Conservation (phyloP, 192 early-diverging fungal species). For the Coemansia pectinata region DNA sequence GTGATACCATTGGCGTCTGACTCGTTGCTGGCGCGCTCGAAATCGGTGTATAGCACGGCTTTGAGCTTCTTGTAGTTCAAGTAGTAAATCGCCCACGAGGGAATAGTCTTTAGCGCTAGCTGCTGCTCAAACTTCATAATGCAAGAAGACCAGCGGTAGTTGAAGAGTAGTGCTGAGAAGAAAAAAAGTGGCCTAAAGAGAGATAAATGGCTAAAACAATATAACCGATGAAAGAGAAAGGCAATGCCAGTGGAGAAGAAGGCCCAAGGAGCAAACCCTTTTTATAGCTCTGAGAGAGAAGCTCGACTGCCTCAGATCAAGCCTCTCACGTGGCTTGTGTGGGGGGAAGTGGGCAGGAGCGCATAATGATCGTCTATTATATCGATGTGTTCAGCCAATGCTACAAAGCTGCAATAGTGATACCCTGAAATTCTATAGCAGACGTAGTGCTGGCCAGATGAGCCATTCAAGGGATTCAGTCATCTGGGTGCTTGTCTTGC, state of each 20-base stretch:
- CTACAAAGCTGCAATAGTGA: background rate
- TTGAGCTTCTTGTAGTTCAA: slow-evolving; percentile 59
- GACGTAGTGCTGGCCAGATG: background rate
- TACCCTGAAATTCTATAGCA: background rate
- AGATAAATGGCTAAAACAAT: background rate
- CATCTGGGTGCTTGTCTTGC: background rate
- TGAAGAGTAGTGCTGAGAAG: background rate
- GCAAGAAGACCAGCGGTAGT: background rate
- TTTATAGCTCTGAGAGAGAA: background rate
- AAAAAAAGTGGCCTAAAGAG: background rate
- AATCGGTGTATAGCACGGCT: slow-evolving; percentile 39
- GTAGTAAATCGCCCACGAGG: slow-evolving; percentile 57
- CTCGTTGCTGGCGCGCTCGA: background rate
- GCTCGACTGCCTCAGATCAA: background rate
- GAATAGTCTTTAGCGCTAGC: slow-evolving; percentile 55
- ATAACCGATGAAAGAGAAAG: background rate
- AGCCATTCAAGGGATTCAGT: background rate
- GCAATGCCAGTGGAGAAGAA: background rate
- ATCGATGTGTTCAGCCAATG: background rate
- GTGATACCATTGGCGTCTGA: background rate
- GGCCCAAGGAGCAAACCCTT: background rate
- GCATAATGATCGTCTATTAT: background rate
- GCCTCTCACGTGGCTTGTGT: slow-evolving; percentile 1
- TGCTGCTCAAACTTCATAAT: slow-evolving; percentile 64
- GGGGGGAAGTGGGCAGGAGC: background rate